These are phyloP conservation scores for Thalia dealbata DNA, from an alignment of 176 grass and related monocot species.

Conservation along the genomic window DNA sequence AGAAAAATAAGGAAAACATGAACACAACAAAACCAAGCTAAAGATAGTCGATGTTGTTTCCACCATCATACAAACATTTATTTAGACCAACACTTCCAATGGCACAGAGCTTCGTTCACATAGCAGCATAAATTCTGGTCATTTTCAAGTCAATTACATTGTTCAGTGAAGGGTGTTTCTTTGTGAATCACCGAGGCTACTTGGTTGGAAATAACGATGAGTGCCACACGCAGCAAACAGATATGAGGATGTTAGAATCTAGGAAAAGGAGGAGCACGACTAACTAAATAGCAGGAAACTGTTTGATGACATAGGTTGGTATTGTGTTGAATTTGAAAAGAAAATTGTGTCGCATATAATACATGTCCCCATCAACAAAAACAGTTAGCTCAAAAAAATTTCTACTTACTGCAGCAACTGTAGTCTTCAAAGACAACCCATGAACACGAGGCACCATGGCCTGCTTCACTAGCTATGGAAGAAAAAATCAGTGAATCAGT, in stretches of 20 bases:
- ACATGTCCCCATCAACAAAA: not conserved
- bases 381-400: not conserved
- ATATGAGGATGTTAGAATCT: not conserved
- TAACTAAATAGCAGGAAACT: not conserved
- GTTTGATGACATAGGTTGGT: not conserved
- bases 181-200: not conserved
- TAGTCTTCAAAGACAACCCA: slow-evolving; percentile 90
- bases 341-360: no score
- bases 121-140: not conserved
- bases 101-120: not conserved
- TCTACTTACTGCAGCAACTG: slow-evolving; percentile 79
- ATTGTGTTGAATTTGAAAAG: not conserved
- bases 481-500: slow-evolving; percentile 23
- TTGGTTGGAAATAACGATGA: not conserved
- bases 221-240: not conserved
- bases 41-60: slow-evolving; percentile 9
- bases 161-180: not conserved
- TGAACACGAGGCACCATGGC: slow-evolving; percentile 84
- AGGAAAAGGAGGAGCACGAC: not conserved
- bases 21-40: slow-evolving; percentile 14
- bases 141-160: not conserved
- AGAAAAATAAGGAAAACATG: slow-evolving; percentile 8
- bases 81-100: not conserved
- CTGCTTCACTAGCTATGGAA: slow-evolving; percentile 72
- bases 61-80: not conserved